Evolutionary conservation across 1,139 yeast genomes (phyloP).

Genomic region (Suhomyces wounanorum): DNA sequence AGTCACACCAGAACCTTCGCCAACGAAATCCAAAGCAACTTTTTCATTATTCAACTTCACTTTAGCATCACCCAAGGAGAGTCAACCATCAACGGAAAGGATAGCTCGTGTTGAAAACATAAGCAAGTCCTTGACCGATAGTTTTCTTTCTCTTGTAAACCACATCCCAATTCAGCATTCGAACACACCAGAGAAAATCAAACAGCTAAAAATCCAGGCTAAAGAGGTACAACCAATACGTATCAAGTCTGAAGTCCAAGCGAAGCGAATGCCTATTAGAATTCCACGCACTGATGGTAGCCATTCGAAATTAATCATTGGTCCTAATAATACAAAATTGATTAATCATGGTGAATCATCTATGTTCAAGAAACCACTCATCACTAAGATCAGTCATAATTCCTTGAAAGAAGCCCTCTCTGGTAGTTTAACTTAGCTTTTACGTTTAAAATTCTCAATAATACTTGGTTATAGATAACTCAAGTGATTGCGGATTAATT

Average conservation of each 20-base stretch:
- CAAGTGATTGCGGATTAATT: constrained; percentile 4
- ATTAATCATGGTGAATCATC: constrained; percentile 47
- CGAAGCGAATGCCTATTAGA: constrained; percentile 30
- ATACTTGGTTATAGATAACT: constrained; percentile 4
- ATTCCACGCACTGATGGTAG: constrained; percentile 33
- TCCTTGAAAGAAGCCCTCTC: constrained; percentile 40
- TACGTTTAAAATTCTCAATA: neutral
- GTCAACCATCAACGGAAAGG: constrained; percentile 2
- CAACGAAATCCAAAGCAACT: constrained; percentile 13
- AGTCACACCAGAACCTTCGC: constrained; percentile 8
- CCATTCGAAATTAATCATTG: constrained; percentile 49
- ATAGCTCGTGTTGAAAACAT: constrained; percentile 14
- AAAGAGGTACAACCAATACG: constrained; percentile 16
- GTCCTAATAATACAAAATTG: constrained; percentile 47
- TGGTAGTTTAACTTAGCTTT: constrained; percentile 6
- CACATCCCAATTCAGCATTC: constrained; percentile 6
- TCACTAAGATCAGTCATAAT: constrained; percentile 34
- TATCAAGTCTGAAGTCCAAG: constrained; percentile 19
- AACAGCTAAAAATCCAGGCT: constrained; percentile 17
- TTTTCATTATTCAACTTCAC: constrained; percentile 17
- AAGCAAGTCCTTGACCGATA: constrained; percentile 23
- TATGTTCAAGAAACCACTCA: constrained; percentile 40
- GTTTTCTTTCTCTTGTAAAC: constrained; percentile 21
- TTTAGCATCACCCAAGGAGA: constrained; percentile 12
- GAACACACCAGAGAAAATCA: constrained; percentile 6